A percentile compares a stretch with the other conserved stretches of the same genome.
These are phyloP conservation scores for Neurospora tetrasperma DNA, from an alignment of 495 filamentous ascomycete genomes.

Conservation along the genomic window DNA sequence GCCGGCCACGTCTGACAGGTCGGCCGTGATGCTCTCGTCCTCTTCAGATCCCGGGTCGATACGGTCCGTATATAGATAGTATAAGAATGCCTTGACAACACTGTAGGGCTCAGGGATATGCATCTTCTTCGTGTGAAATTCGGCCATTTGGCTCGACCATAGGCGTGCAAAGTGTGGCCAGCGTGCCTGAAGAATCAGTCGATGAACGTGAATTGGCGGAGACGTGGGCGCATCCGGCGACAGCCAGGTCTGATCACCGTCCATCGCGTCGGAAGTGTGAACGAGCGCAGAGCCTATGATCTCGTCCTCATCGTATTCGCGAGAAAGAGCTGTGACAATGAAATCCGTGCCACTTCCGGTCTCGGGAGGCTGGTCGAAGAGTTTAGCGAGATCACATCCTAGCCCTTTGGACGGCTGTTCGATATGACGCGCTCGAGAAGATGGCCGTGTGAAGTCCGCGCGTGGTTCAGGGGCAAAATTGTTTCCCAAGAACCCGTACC, in stretches of 20 bases:
- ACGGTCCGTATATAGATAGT: constrained; percentile 92
- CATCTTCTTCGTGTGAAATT: constrained; percentile 93
- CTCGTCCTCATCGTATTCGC: constrained; percentile 51
- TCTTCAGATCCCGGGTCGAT: constrained; percentile 48
- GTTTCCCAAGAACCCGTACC: constrained; percentile 80
- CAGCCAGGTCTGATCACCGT: constrained; percentile 48
- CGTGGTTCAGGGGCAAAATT: constrained; percentile 51
- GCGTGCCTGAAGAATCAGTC: constrained; percentile 80
- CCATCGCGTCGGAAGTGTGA: constrained; percentile 22
- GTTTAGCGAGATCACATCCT: constrained; percentile 67
- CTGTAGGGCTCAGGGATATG: constrained; percentile 95
- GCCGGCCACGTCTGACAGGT: constrained; percentile 81
- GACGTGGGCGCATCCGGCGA: constrained; percentile 56
- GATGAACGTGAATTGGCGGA: constrained; percentile 85
- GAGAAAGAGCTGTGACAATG: constrained; percentile 68
- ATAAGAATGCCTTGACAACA: constrained; percentile 87
- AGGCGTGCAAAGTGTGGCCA: constrained; percentile 94
- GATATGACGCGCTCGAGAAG: constrained; percentile 25
- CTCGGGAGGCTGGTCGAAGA: constrained; percentile 76
- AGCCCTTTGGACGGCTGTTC: constrained; percentile 54
- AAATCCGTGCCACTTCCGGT: constrained; percentile 77
- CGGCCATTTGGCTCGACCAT: constrained; percentile 86
- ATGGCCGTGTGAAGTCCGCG: constrained; percentile 44
- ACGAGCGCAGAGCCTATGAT: constrained; percentile 40
- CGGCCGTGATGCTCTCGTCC: constrained; percentile 48